Base-by-base conservation (phyloP, 305 asterid species). In the Solanum aculeatissimum region DNA sequence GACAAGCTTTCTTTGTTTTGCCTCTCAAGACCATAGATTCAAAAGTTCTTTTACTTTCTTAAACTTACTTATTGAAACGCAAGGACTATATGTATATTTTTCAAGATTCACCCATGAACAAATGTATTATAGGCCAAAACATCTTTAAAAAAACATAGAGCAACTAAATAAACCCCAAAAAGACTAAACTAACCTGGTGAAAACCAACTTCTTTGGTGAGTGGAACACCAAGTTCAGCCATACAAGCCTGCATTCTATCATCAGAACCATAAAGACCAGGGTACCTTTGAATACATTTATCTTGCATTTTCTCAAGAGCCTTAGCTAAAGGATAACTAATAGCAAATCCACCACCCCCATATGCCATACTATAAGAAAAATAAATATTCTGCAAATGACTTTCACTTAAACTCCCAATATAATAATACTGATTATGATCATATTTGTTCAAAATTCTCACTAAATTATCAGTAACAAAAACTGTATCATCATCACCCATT, bases 311-410 rank as follows among this genome's bases (percentile, higher is more conserved):
- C 88, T 89, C 96, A 69, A 96, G 91, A 6, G 98, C 99, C 80
- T 89, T 90, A 1, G 98, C 99, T 88, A 96, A 86, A 1, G 99
- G 98, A 55, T 91, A 93, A 86, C 99, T 96, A 45, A 96, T 93
- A 35, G 98, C 99, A 63, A 96, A 96, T 13, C 99, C 99, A 32
- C 99, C 99, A 63, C 99, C 99, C 4, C 99, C 99, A 86, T 94
- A 96, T 1, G 98, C 99, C 99, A 96, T 96, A 23, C 93, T 92
- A 84, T 96, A 96, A 15, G 95, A 91, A 66, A 96, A 96, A 47
- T 89, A 96, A 40, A 96, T 96, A 88, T 96, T 94, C 90, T 96
- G 99, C 89, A 96, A 88, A 90, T 96, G 99, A 85, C 97, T 92
- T 68, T 96, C 99, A 54, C 98, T 94, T 84, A 85, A 89, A 83